Base-by-base conservation (phyloP, 768 basidiomycete genomes). In the Leccinum incarnatum region DNA sequence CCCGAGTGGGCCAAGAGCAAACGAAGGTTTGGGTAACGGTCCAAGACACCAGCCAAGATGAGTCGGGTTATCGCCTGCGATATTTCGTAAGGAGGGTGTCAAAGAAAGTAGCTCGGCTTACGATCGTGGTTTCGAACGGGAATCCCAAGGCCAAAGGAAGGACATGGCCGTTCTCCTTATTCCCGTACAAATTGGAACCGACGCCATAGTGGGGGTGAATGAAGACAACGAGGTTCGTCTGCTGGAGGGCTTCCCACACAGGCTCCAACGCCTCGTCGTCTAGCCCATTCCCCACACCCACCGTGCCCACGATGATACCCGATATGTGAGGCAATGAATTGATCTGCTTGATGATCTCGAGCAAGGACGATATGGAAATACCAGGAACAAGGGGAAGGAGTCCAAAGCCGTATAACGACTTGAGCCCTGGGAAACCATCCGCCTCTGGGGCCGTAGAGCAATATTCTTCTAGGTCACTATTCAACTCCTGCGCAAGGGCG, bases 141-240 rank as follows among this genome's bases (percentile, higher is more conserved):
- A 95, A 95, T 1, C 93, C 93, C 15, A 93, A 79, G 1, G 91
- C 90, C 53, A 95, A 81, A 2, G 92, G 89, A 29, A 95, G 82
- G 40, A 93, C 93, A 62, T 95, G 93, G 0, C 93, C 93, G 63
- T 95, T 94, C 45, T 86, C 81, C 59, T 78, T 83, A 56, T 85
- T 80, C 1, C 92, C 92, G 81, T 89, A 95, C 4, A 83, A 84
- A 48, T 80, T 81, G n/a, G 75, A 74, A 64, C 87, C 87, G 23
- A 95, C 82, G 11, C 91, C 90, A 68, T 94, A 94, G 70, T 95
- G 93, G 8, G 91, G 92, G 65, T 93, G 92, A 30, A 95, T 70
- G 76, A 95, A 95, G 21, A 89, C 83, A 21, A 91, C 87, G 9
- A 95, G 81, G 3, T 82, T 83, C 1, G 84, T 79, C 47, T 80